A percentile compares a stretch with the other conserved stretches of the same genome.
Conservation (phyloP, 257 asterid species). For the Lavandula angustifolia region DNA sequence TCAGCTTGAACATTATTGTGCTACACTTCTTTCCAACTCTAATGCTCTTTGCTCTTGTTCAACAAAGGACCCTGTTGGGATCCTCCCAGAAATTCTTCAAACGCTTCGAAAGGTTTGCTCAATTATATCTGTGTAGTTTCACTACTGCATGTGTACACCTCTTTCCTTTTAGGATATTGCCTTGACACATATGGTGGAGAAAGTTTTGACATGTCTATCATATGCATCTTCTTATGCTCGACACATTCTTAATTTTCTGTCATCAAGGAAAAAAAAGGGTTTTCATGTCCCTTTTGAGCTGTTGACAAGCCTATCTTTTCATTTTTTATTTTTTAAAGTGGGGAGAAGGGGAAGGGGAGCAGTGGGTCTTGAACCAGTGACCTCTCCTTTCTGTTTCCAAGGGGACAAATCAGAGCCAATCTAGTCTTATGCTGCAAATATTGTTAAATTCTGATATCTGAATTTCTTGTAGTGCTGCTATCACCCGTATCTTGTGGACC, state of each 20-base stretch:
- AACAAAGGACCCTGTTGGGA: conserved; percentile 62
- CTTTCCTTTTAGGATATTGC: not conserved
- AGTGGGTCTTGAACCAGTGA: too few relatives aligned
- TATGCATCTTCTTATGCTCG: conserved; percentile 9
- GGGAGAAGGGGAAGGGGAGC: too few relatives aligned
- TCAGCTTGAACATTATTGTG: conserved; percentile 91
- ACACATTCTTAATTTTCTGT: conserved; percentile 19
- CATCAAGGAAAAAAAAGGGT: conserved; percentile 13
- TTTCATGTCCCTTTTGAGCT: conserved; percentile 20
- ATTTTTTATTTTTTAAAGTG: too few relatives aligned
- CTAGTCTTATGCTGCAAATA: conserved; percentile 8
- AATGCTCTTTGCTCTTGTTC: conserved; percentile 57
- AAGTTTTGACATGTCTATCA: conserved; percentile 1
- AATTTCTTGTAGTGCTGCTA: conserved; percentile 69
- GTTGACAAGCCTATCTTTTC: not conserved
- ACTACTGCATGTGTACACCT: conserved; percentile 22
- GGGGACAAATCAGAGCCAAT: not conserved
- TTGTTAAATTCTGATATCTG: conserved; percentile 29
- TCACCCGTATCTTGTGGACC: conserved; percentile 79
- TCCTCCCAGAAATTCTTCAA: conserved; percentile 59
- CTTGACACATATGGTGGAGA: not conserved
- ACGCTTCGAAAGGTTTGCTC: conserved; percentile 74
- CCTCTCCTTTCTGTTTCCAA: too few relatives aligned
- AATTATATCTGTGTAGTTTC: conserved; percentile 29
- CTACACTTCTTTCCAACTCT: conserved; percentile 55